Evolutionary conservation across 352 stramenopile species (phyloP).

Genomic region (Phytophthora palmivora): DNA sequence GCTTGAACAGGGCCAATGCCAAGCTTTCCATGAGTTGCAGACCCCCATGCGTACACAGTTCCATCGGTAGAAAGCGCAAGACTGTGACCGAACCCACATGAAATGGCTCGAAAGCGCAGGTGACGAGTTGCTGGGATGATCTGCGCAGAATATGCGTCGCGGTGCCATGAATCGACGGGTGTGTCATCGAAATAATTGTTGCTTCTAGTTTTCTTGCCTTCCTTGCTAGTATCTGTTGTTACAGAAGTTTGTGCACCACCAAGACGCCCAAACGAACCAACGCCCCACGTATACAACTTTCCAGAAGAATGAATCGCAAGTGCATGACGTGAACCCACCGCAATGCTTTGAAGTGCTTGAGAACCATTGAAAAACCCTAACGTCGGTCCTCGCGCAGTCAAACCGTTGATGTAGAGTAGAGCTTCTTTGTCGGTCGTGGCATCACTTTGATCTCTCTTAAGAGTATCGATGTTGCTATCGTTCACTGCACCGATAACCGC

Average conservation of each 20-base stretch:
- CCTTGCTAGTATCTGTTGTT: background rate
- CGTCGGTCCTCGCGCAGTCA: constrained; percentile 58
- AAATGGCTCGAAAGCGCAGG: constrained; percentile 62
- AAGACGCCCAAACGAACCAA: constrained; percentile 72
- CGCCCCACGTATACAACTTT: constrained; percentile 74
- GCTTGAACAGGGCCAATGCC: constrained; percentile 53
- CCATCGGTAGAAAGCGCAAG: constrained; percentile 67
- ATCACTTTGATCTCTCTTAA: background rate
- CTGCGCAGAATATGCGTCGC: constrained; percentile 56
- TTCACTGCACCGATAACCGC: constrained; percentile 5
- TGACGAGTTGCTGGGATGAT: constrained; percentile 46
- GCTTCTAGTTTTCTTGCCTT: background rate
- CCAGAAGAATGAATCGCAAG: constrained; percentile 71
- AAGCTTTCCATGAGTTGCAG: constrained; percentile 75
- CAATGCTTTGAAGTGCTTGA: constrained; percentile 63
- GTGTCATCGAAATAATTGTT: constrained; percentile 18
- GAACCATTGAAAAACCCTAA: constrained; percentile 54
- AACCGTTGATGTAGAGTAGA: constrained; percentile 52
- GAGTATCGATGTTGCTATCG: constrained; percentile 7
- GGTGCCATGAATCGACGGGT: constrained; percentile 54
- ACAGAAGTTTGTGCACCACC: constrained; percentile 38
- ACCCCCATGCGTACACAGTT: constrained; percentile 81
- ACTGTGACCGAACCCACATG: constrained; percentile 76
- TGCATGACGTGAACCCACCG: constrained; percentile 73
- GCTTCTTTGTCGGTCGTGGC: constrained; percentile 3